Evolutionary conservation across 352 stramenopile genomes (phyloP).

Genomic region (Halophytophthora batemanensis): DNA sequence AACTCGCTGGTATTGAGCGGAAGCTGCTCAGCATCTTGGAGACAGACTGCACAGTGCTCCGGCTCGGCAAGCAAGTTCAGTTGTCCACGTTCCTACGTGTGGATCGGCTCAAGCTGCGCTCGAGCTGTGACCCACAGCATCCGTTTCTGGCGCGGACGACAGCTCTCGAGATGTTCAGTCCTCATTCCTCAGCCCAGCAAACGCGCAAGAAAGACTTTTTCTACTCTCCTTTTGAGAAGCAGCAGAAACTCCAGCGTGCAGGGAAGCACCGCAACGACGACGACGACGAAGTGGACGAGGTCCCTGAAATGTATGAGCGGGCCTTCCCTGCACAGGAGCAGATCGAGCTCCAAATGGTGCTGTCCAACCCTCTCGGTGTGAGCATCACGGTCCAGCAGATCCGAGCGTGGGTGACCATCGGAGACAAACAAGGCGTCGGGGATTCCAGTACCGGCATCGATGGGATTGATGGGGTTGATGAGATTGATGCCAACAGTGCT

Average conservation of each 20-base stretch:
- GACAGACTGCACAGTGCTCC: conserved; percentile 48
- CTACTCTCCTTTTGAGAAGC: conserved; percentile 61
- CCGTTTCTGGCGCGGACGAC: conserved; percentile 37
- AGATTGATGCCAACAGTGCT: conserved; percentile 3
- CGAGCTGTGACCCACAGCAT: conserved; percentile 27
- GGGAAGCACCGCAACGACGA: conserved; percentile 5
- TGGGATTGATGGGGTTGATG: background rate
- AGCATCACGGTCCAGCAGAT: conserved; percentile 59
- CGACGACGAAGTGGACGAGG: conserved; percentile 16
- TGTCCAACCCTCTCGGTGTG: conserved; percentile 75
- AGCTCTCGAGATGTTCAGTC: conserved; percentile 35
- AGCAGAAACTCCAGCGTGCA: conserved; percentile 22
- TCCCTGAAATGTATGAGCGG: conserved; percentile 28
- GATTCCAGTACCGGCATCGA: background rate
- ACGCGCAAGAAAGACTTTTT: conserved; percentile 43
- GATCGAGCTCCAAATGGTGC: conserved; percentile 49
- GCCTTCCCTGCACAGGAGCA: conserved; percentile 53
- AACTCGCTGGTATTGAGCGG: conserved; percentile 56
- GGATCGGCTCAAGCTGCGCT: conserved; percentile 46
- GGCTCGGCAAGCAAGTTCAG: conserved; percentile 47
- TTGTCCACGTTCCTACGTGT: conserved; percentile 56
- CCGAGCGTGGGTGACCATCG: conserved; percentile 42
- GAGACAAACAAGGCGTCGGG: conserved; percentile 3
- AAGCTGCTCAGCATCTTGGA: conserved; percentile 52
- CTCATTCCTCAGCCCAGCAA: conserved; percentile 17